phyloP scores from a whole-genome alignment of 768 basidiomycete genomes.

The Sarcodon aspratus region DNA sequence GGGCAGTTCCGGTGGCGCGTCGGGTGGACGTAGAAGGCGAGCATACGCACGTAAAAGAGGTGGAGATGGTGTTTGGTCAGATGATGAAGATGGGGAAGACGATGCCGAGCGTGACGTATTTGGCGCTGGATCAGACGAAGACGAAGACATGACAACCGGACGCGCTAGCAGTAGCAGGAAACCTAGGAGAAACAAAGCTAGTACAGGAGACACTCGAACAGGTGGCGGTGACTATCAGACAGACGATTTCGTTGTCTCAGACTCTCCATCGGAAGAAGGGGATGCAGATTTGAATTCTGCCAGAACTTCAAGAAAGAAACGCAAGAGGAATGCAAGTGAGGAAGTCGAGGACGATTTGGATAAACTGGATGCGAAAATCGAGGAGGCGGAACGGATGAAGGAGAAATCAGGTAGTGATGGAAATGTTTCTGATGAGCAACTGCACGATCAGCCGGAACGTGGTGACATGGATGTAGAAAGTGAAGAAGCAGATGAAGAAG shows the following conservation, averaged over 20 bases:
- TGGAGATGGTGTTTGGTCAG: conserved; percentile 46
- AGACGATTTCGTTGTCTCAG: conserved; percentile 79
- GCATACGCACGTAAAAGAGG: conserved; percentile 25
- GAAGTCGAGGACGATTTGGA: conserved; percentile 56
- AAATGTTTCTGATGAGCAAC: conserved; percentile 18
- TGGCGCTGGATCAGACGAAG: conserved; percentile 24
- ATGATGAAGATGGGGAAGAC: conserved; percentile 42
- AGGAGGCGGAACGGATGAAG: conserved; percentile 38
- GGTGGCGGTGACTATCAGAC: conserved; percentile 66
- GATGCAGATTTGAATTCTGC: conserved; percentile 22
- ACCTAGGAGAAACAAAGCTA: conserved; percentile 26
- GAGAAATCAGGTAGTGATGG: conserved; percentile 13
- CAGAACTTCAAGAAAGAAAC: conserved; percentile 9
- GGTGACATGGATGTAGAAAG: conserved; percentile 65
- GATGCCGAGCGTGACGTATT: conserved; percentile 32
- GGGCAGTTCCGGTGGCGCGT: conserved; percentile 24
- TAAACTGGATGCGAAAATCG: conserved; percentile 57
- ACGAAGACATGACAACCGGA: conserved; percentile 43
- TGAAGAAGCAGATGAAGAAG: conserved; percentile 43
- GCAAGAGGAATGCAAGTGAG: conserved; percentile 27
- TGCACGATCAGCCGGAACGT: conserved; percentile 20
- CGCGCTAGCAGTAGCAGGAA: conserved; percentile 21
- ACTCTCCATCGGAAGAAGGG: conserved; percentile 55
- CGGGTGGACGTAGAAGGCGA: conserved; percentile 25
- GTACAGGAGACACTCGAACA: conserved; percentile 28